Evolutionary conservation across 2,329 filamentous ascomycete genomes (phyloP).

Genomic region (Colletotrichum limetticola): DNA sequence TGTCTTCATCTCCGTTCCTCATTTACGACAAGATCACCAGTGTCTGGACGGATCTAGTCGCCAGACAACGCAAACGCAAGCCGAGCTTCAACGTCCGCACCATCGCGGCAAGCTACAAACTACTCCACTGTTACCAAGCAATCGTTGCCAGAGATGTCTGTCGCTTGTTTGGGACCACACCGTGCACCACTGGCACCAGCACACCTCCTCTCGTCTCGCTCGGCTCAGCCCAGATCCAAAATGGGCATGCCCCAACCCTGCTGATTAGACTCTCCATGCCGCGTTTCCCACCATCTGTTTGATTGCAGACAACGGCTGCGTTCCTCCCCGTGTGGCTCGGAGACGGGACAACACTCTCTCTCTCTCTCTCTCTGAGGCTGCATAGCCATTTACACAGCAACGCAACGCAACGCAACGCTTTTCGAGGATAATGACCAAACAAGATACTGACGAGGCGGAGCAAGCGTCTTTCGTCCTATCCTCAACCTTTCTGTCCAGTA

Average conservation of each 20-base stretch:
- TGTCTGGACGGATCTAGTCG: not conserved
- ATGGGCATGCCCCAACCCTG: not conserved
- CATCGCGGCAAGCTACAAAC: too few species aligned
- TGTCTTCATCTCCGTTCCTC: not conserved
- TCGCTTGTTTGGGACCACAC: not conserved
- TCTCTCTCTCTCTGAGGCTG: not conserved
- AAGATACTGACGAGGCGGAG: not conserved
- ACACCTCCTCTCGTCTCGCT: not conserved
- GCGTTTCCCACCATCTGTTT: not conserved
- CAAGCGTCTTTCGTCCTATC: not conserved
- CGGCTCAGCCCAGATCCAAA: not conserved
- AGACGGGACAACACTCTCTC: not conserved
- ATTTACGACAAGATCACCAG: not conserved
- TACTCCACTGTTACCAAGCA: too few species aligned
- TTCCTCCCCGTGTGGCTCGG: constrained; percentile 10
- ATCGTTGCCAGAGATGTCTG: too few species aligned
- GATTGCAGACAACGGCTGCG: not conserved
- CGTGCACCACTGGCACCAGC: too few species aligned
- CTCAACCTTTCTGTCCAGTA: not conserved
- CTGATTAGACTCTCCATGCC: not conserved
- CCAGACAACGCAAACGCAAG: too few species aligned
- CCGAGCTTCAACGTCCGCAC: too few species aligned
- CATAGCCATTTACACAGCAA: not conserved
- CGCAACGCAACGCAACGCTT: not conserved
- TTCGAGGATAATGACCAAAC: not conserved